A percentile compares a stretch with the other conserved stretches of the same genome.
phyloP scores from a whole-genome alignment of 148 eudicot genomes.

The Linanthus parryae region DNA sequence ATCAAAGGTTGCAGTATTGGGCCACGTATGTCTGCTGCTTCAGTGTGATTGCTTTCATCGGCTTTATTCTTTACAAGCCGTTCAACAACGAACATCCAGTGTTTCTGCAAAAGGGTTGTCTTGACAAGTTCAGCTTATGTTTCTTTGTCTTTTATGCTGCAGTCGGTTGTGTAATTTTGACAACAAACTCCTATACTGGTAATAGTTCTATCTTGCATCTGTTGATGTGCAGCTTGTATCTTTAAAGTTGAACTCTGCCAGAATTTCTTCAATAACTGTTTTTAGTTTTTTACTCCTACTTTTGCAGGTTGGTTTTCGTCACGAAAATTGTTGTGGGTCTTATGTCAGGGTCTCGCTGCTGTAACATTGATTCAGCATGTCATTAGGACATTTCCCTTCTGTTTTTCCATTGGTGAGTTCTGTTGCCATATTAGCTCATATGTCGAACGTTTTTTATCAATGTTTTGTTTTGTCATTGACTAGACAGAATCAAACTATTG shows the following conservation, averaged over 20 bases:
- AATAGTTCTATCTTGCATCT: conserved; percentile 12
- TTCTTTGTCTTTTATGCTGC: conserved; percentile 24
- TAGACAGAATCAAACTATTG: too few relatives aligned
- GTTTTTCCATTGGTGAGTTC: conserved; percentile 82
- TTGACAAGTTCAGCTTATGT: conserved; percentile 23
- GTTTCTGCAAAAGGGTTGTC: conserved; percentile 10
- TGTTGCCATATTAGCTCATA: too few relatives aligned
- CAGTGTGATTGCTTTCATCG: conserved; percentile 48
- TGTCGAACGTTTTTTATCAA: too few relatives aligned
- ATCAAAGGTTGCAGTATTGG: conserved; percentile 61
- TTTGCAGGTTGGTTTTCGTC: conserved; percentile 31
- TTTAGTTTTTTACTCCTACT: conserved; percentile 4
- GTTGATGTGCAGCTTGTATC: not conserved
- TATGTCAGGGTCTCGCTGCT: conserved; percentile 62
- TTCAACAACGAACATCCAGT: conserved; percentile 16
- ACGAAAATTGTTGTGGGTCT: conserved; percentile 46
- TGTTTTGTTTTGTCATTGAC: too few relatives aligned
- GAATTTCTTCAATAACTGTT: not conserved
- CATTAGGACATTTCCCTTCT: conserved; percentile 66
- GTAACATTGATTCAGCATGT: conserved; percentile 65
- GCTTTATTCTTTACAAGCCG: conserved; percentile 20
- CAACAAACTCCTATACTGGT: conserved; percentile 37
- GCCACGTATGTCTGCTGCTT: conserved; percentile 55
- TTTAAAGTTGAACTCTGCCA: not conserved
- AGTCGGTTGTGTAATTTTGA: conserved; percentile 25